Percentiles rank a stretch among this genome's conserved stretches.
Evolutionary conservation across 371 early-diverging fungal genomes (phyloP).

Genomic region (Mortierella sp.): DNA sequence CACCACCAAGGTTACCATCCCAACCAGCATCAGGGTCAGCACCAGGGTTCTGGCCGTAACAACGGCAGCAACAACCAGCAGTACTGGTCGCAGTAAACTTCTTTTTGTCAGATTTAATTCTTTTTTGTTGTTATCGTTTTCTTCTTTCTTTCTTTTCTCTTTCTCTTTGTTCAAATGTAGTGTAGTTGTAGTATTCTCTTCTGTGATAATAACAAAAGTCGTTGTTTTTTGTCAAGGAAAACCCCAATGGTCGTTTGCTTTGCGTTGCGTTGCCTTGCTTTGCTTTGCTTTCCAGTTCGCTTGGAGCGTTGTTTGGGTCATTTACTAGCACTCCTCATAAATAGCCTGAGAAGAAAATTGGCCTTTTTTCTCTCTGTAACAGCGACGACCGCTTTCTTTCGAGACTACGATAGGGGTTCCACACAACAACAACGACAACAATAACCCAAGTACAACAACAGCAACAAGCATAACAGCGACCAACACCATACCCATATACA

Average conservation of each 20-base stretch:
- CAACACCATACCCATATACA: too few relatives aligned
- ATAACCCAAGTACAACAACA: too few relatives aligned
- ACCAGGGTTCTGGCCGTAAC: conserved; percentile 43
- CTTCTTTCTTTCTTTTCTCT: not conserved
- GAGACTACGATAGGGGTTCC: too few relatives aligned
- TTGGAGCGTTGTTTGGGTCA: too few relatives aligned
- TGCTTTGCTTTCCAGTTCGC: too few relatives aligned
- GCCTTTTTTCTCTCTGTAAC: too few relatives aligned
- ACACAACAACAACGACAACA: too few relatives aligned
- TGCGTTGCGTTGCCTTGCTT: too few relatives aligned
- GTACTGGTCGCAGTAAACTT: conserved; percentile 48
- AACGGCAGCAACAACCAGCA: conserved; percentile 42
- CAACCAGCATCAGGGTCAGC: conserved; percentile 46
- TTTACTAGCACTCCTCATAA: too few relatives aligned
- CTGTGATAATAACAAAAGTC: conserved; percentile 1
- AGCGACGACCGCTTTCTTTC: too few relatives aligned
- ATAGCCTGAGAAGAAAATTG: too few relatives aligned
- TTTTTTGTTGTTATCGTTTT: conserved; percentile 5
- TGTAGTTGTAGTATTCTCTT: conserved; percentile 2
- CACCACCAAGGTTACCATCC: conserved; percentile 55
- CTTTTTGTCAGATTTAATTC: not conserved
- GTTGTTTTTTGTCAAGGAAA: not conserved
- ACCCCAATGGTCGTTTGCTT: not conserved
- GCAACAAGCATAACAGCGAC: too few relatives aligned
- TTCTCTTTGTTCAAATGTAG: not conserved